Base-by-base conservation (phyloP, 768 basidiomycete species). In the Boletus reticuloceps region DNA sequence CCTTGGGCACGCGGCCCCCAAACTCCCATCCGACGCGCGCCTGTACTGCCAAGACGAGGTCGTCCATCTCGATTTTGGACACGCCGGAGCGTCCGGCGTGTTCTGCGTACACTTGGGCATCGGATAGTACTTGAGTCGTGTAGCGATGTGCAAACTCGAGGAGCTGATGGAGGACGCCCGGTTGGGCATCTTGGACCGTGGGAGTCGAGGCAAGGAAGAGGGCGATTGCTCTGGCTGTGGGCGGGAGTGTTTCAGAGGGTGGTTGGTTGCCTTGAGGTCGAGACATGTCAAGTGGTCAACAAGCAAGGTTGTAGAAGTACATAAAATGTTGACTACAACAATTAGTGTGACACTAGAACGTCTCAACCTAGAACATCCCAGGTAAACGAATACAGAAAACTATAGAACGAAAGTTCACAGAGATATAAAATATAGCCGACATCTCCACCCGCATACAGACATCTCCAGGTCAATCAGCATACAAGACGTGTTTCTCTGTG, bases 11-110 rank as follows among this genome's bases (percentile, higher is more conserved):
- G 38, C 91, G 80, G 7, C 92, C 91, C 22, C 91, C 91, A 68
- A 92, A 89, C 70, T 94, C 92, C 92, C 92, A 94, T 41, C 91
- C 92, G 5, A 94, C 92, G 53, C 91, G 84, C 7, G 91, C 90
- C 69, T 94, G 91, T 6, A 92, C 86, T 3, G 91, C 89, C 39
- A 94, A 77, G 5, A 82, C 80, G 45, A 90, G 75, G 70, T 94
- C 91, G 58, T 94, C 91, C 78, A 86, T 82, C 59, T 92, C 91
- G 51, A 94, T 77, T 74, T 88, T 91, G 47, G 68, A 49, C 19
- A 17, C 32, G 55, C 86, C 88, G 4, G 82, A 69, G 42, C 85
- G 79, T 14, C 89, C 88, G 19, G 88, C 91, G 67, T 94, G 91
- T 62, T 94, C 92, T 16, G 91, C 87, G 67, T 94, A 94, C 19